A percentile compares a stretch with the other conserved stretches of the same genome.
These are phyloP conservation scores for Wallemia hederae DNA, from an alignment of 1,284 basidiomycete species.

Conservation along the genomic window DNA sequence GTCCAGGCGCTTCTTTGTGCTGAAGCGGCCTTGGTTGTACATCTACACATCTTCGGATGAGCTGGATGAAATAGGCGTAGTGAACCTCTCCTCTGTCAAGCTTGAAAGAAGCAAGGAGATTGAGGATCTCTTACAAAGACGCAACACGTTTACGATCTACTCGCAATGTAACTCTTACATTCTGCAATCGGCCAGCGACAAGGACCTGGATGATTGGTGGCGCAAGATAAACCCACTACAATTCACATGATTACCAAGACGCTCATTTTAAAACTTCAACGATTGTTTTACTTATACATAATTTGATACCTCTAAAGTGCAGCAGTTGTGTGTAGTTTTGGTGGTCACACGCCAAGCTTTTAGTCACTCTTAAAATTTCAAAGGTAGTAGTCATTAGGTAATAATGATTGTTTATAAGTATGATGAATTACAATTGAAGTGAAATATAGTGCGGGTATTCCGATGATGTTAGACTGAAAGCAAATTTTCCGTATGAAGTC, in stretches of 20 bases:
- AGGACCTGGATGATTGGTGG: constrained; percentile 49
- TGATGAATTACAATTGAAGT: neutral
- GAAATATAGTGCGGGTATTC: neutral
- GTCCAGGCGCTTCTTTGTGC: constrained; percentile 58
- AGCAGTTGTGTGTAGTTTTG: too few species aligned
- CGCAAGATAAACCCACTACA: neutral
- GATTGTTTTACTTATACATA: neutral
- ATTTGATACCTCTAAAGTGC: neutral
- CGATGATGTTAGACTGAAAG: neutral
- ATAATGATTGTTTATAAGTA: neutral
- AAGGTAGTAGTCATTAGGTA: too few species aligned
- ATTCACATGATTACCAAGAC: neutral
- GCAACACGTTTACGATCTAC: constrained; percentile 56
- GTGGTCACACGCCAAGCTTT: too few species aligned
- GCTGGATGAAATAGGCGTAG: constrained; percentile 49
- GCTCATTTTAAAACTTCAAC: neutral
- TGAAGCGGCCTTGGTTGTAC: constrained; percentile 71
- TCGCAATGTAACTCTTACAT: constrained; percentile 70
- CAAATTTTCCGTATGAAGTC: neutral
- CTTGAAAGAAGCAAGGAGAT: constrained; percentile 65
- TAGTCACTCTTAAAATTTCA: too few species aligned
- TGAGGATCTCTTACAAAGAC: constrained; percentile 44
- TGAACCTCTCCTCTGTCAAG: constrained; percentile 56
- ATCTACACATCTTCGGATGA: constrained; percentile 55
- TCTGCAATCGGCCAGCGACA: constrained; percentile 41